Evolutionary conservation across 164 flowering plant species (phyloP), one percentile per base, ranked within the genome.

Genomic region (Chloranthus sessilifolius): DNA sequence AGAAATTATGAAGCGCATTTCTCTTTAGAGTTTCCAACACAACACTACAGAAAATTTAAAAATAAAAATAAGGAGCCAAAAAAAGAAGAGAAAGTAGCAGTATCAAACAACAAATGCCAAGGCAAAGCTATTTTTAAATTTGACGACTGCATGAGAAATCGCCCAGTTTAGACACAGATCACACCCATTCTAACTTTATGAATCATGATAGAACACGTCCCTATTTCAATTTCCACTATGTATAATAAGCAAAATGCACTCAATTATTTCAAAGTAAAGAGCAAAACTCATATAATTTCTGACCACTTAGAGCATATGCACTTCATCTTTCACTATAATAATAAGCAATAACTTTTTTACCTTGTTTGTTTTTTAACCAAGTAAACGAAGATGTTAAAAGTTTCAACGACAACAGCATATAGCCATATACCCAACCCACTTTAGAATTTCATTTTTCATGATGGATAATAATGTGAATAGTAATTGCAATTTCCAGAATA

Each of bases 21-120:
- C 70, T 35, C 55, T 53, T 73, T 68, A 78, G 71, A 33, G 68
- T 74, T 39, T 83, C 84, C 58, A 35, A 35, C 38, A 78, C 68
- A 53, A 74, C 86, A 63, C 85, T 83, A n/a, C n/a, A n/a, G 40
- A 58, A 47, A 23, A 62, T 22, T 22, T 10, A n/a, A 28, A 40
- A 56, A 11, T 7, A 50, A 58, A 63, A 52, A 29, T n/a, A n/a
- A n/a, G n/a, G n/a, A n/a, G n/a, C n/a, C n/a, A n/a, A n/a, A n/a
- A n/a, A n/a, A n/a, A n/a, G n/a, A n/a, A n/a, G n/a, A n/a, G n/a
- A n/a, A n/a, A n/a, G n/a, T n/a, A n/a, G n/a, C n/a, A n/a, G n/a
- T n/a, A n/a, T n/a, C n/a, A n/a, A n/a, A n/a, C n/a, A n/a, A n/a
- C n/a, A 30, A 7, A 17, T 40, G 45, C 50, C 37, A 24, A 56